Conservation (phyloP, 2,329 filamentous ascomycete species). For the Magnaporthiopsis poae region DNA sequence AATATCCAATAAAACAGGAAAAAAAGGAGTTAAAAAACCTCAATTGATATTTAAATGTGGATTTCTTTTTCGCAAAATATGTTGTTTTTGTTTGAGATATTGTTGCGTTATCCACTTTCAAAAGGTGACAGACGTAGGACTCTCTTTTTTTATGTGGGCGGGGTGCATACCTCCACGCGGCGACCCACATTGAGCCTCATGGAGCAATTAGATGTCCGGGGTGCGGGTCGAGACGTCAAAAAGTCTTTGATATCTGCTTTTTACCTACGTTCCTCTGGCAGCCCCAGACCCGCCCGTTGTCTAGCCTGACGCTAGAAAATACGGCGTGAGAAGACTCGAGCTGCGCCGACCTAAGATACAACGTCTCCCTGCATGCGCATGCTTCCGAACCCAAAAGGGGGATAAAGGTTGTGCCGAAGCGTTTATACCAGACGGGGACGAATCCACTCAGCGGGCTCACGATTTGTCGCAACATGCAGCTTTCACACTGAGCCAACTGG, state of each 20-base stretch:
- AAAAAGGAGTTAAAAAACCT: too few species aligned
- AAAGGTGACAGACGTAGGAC: too few species aligned
- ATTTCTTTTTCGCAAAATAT: too few species aligned
- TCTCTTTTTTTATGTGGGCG: too few species aligned
- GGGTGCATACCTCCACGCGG: background rate
- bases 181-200: background rate
- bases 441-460: background rate
- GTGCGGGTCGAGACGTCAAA: background rate
- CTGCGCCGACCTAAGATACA: background rate
- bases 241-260: background rate
- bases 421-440: background rate
- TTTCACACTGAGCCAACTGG: conserved; percentile 4
- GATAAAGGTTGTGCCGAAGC: background rate
- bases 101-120: too few species aligned
- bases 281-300: too few species aligned
- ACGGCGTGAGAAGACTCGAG: background rate
- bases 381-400: background rate
- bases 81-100: too few species aligned
- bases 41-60: too few species aligned
- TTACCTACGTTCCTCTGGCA: background rate
- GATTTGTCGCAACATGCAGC: conserved; percentile 1
- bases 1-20: too few species aligned
- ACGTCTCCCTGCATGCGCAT: background rate
- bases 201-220: background rate
- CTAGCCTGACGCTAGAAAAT: background rate